Evolutionary conservation across 768 basidiomycete genomes (phyloP), one percentile per base, ranked within the genome.

Genomic region (Paxillus involutus): DNA sequence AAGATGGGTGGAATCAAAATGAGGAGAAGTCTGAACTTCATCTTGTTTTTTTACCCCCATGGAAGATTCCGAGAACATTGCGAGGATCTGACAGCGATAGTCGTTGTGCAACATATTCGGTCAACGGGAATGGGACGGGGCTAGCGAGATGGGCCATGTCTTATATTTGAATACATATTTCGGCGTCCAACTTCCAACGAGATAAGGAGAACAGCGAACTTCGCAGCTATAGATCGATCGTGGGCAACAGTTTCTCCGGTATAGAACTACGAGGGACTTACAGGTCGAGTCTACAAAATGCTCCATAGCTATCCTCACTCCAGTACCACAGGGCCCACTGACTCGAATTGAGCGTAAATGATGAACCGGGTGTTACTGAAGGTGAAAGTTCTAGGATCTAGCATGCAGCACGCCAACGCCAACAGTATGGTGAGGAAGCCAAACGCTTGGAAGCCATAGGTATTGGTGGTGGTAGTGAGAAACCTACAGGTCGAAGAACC

Each of bases 81-180:
- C 0, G 12, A 66, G 66, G 17, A 57, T 21, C 21, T 21, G 21
- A 21, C 21, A 63, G 21, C 59, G 65, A n/a, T 68, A 66, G 47
- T 68, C 66, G 10, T 52, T 58, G 2, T 63, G 55, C 13, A 44
- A 30, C 1, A 56, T 47, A 29, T 63, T 50, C 0, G 57, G 58
- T 57, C 55, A 60, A 46, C 30, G 30, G 19, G 56, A 10, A 40
- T 48, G 13, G 14, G 26, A n/a, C 3, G 40, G 26, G 4, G 11
- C 9, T 26, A 32, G 45, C 3, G 49, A 42, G 43, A 17, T 9
- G 8, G 58, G 16, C 65, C 66, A 65, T 12, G 47, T 43, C 33
- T 54, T 65, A 63, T 57, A 67, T 40, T 14, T 48, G 0, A 56
- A 1, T n/a, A n/a, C n/a, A n/a, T 10, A 64, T 5, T 39, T 10